Conservation (phyloP, 768 basidiomycete species). For the Panellus pusillus region DNA sequence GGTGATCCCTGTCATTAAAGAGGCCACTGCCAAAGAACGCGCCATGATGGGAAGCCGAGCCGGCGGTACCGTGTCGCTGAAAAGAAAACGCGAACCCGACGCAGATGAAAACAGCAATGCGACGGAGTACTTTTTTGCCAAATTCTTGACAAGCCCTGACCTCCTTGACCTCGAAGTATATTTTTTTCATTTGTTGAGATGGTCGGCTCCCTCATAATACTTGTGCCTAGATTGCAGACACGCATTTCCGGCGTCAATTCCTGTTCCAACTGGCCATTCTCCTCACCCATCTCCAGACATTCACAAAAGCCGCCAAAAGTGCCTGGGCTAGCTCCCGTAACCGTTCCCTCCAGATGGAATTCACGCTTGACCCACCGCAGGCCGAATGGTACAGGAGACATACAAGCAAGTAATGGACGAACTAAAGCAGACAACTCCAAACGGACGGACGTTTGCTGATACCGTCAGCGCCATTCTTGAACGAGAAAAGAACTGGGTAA, state of each 20-base stretch:
- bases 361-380: conserved; percentile 66
- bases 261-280: conserved; percentile 82
- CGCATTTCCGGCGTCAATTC: conserved; percentile 90
- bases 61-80: conserved; percentile 41
- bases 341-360: conserved; percentile 81
- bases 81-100: conserved; percentile 67
- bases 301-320: conserved; percentile 67
- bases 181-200: conserved; percentile 5
- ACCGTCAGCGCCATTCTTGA: conserved; percentile 71
- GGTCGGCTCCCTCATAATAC: conserved; percentile 8
- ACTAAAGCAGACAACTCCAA: conserved; percentile 74
- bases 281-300: conserved; percentile 72
- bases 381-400: conserved; percentile 74
- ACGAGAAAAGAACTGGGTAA: conserved; percentile 87
- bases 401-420: conserved; percentile 57
- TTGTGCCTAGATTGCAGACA: conserved; percentile 72
- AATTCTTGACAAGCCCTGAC: conserved; percentile 87
- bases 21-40: conserved; percentile 85
- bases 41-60: conserved; percentile 81
- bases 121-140: conserved; percentile 89
- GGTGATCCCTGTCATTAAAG: conserved; percentile 77
- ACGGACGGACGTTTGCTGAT: conserved; percentile 74
- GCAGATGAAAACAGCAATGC: conserved; percentile 49
- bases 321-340: conserved; percentile 65
- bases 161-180: conserved; percentile 84